A percentile compares a stretch with the other conserved stretches of the same genome.
Evolutionary conservation across 768 basidiomycete species (phyloP).

Genomic region (Calocera viscosa): DNA sequence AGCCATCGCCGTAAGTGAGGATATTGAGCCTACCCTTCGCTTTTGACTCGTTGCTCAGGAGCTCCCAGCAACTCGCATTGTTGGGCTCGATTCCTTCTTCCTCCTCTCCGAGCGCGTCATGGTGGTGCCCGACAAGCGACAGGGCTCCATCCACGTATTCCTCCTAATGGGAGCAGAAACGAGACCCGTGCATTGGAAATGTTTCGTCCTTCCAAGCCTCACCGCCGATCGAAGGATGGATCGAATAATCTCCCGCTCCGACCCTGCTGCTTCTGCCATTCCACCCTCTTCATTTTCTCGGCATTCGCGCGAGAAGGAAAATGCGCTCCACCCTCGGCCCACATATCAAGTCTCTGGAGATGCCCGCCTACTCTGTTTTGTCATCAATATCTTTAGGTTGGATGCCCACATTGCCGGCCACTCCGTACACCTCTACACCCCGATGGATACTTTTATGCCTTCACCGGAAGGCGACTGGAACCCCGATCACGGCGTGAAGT

Average conservation of each 20-base stretch:
- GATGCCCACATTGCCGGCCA: neutral
- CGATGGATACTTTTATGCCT: neutral
- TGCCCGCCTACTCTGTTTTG: neutral
- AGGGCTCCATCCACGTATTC: neutral
- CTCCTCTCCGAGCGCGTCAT: neutral
- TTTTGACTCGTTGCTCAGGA: neutral
- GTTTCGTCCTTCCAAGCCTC: neutral
- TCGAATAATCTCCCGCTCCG: neutral
- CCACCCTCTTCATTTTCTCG: neutral
- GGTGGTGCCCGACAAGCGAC: neutral
- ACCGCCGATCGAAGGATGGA: neutral
- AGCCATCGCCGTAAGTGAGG: neutral
- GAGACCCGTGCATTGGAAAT: neutral
- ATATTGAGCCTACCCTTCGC: neutral
- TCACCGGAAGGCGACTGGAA: neutral
- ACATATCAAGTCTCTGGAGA: neutral
- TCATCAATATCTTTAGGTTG: neutral
- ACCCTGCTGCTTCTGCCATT: neutral
- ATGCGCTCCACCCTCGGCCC: neutral
- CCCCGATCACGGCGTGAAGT: neutral
- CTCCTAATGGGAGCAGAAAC: neutral
- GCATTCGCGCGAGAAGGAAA: neutral
- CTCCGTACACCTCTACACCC: neutral
- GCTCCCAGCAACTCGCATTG: neutral
- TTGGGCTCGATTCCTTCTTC: neutral